Percentiles rank a stretch among this genome's conserved stretches.
These are phyloP conservation scores for Schizosaccharomyces cryophilus DNA, from an alignment of 805 yeast species.

Conservation along the genomic window DNA sequence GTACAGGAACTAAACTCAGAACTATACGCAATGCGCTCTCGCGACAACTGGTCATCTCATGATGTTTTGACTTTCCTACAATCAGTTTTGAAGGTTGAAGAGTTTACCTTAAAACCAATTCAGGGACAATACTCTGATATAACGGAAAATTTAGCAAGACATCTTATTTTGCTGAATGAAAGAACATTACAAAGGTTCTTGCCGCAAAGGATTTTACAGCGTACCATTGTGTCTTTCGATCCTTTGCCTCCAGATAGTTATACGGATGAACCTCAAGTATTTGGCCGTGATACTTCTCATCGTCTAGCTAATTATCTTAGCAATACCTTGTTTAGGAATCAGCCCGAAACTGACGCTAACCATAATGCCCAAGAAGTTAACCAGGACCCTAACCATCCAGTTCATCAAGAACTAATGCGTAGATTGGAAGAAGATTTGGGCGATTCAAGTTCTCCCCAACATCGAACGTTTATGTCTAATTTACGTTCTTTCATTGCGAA, in stretches of 20 bases:
- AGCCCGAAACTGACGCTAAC: not conserved
- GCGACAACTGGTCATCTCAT: conserved; percentile 8
- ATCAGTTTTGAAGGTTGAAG: not conserved
- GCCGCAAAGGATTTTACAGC: conserved; percentile 5
- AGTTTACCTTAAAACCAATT: not conserved
- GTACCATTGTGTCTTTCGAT: not conserved
- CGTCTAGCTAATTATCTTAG: not conserved
- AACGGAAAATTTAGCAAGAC: conserved; percentile 9
- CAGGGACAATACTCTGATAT: conserved; percentile 4
- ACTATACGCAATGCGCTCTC: conserved; percentile 9
- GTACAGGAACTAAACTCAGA: conserved; percentile 8
- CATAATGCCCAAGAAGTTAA: no score
- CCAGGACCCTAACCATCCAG: no score
- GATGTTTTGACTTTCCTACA: conserved; percentile 6
- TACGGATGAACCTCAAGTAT: not conserved
- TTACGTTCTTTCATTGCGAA: no score
- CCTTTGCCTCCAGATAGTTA: conserved; percentile 1
- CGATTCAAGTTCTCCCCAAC: no score
- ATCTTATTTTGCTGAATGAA: conserved; percentile 10
- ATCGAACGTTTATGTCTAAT: no score
- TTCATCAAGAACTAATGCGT: no score
- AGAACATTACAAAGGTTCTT: conserved; percentile 7
- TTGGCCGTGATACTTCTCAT: not conserved
- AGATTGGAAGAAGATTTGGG: no score
- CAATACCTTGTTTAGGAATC: not conserved